These are phyloP conservation scores for Coprinopsis sp. DNA, from an alignment of 768 basidiomycete genomes.

Conservation along the genomic window DNA sequence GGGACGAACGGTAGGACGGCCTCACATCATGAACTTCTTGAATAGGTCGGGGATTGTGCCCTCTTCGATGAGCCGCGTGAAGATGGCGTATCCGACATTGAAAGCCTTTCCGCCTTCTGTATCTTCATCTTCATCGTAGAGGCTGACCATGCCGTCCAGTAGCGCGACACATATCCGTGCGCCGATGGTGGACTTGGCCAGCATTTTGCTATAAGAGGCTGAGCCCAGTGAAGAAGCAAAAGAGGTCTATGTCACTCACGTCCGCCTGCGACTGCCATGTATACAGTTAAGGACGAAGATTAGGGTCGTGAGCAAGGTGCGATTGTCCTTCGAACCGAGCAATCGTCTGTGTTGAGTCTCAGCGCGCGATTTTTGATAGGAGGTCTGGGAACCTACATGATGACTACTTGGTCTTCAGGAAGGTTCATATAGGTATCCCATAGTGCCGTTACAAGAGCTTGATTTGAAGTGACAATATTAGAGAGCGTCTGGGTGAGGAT, in stretches of 20 bases:
- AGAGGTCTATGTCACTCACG: slow-evolving; percentile 43
- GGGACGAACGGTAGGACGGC: slow-evolving; percentile 8
- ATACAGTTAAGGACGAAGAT: slow-evolving; percentile 73
- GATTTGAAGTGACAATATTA: slow-evolving; percentile 78
- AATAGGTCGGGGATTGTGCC: slow-evolving; percentile 60
- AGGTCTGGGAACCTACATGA: slow-evolving; percentile 53
- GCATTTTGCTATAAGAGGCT: slow-evolving; percentile 39
- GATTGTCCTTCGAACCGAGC: slow-evolving; percentile 60
- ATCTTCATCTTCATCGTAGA: slow-evolving; percentile 64
- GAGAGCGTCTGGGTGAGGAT: slow-evolving; percentile 75
- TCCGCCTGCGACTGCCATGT: slow-evolving; percentile 48
- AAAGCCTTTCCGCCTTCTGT: slow-evolving; percentile 66
- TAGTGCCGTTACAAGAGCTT: slow-evolving; percentile 45
- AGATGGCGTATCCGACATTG: slow-evolving; percentile 68
- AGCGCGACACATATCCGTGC: slow-evolving; percentile 62
- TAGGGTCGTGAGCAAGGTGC: slow-evolving; percentile 55
- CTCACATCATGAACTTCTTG: slow-evolving; percentile 56
- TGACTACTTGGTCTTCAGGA: slow-evolving; percentile 67
- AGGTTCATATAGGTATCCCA: slow-evolving; percentile 65
- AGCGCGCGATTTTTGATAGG: slow-evolving; percentile 4
- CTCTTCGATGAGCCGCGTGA: slow-evolving; percentile 57
- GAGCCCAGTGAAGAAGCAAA: slow-evolving; percentile 6
- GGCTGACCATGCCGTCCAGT: slow-evolving; percentile 65
- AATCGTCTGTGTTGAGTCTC: slow-evolving; percentile 35
- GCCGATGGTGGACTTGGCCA: slow-evolving; percentile 52